Percentiles rank a stretch among this genome's conserved stretches.
phyloP scores from a whole-genome alignment of 192 early-diverging fungal species.

The Coemansia sp. region DNA sequence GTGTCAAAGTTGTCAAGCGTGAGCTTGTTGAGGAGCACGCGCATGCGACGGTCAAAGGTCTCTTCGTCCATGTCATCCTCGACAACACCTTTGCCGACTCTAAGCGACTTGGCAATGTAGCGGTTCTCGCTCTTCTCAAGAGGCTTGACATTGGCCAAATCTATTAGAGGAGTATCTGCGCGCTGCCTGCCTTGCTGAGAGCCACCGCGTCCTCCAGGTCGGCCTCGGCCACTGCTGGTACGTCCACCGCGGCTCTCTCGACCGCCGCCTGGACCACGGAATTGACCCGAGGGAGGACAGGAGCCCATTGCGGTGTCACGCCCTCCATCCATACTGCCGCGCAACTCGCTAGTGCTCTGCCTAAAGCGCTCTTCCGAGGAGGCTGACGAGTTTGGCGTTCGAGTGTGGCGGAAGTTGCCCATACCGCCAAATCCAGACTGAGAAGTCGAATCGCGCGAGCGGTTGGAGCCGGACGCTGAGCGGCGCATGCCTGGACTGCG shows the following conservation, averaged over 20 bases:
- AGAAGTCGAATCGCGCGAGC: slow-evolving; percentile 28
- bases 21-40: slow-evolving; percentile 93
- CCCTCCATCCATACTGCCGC: slow-evolving; percentile 20
- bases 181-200: slow-evolving; percentile 32
- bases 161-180: neutral
- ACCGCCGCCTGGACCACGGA: slow-evolving; percentile 23
- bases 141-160: slow-evolving; percentile 67
- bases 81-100: slow-evolving; percentile 33
- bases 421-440: slow-evolving; percentile 40
- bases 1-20: slow-evolving; percentile 92
- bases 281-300: slow-evolving; percentile 49
- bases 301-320: slow-evolving; percentile 31
- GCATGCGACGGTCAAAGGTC: slow-evolving; percentile 72
- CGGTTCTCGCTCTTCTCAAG: slow-evolving; percentile 80
- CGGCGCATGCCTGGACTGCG: slow-evolving; percentile 50
- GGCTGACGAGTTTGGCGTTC: slow-evolving; percentile 10
- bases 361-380: slow-evolving; percentile 49
- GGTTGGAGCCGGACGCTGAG: slow-evolving; percentile 39
- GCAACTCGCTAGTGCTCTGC: slow-evolving; percentile 39
- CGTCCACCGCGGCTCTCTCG: slow-evolving; percentile 58
- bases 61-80: slow-evolving; percentile 60
- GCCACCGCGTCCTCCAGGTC: slow-evolving; percentile 52
- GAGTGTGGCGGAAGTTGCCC: slow-evolving; percentile 48
- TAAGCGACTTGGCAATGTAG: slow-evolving; percentile 60
- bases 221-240: slow-evolving; percentile 17